These are phyloP conservation scores for Sporothrix euskadiensis DNA, from an alignment of 2,329 filamentous ascomycete genomes.

Conservation along the genomic window DNA sequence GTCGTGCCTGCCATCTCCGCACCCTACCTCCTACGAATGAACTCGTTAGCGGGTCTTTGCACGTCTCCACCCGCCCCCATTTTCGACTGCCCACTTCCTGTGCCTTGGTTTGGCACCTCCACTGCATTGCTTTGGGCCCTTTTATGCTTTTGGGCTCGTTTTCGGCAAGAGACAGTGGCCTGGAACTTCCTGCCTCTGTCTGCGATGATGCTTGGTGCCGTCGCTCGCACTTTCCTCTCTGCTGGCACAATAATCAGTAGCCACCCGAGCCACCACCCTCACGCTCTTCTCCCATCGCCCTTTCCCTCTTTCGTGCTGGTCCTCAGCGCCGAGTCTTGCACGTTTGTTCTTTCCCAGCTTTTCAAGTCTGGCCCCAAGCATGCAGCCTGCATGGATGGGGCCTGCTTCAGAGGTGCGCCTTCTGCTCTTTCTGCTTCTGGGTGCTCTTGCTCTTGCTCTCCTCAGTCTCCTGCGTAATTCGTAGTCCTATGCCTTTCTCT, in stretches of 20 bases:
- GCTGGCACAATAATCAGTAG: background rate
- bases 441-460: background rate
- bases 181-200: slow-evolving; percentile 11
- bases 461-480: background rate
- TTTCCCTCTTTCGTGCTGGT: background rate
- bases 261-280: background rate
- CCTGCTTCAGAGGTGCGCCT: slow-evolving; percentile 12
- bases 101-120: slow-evolving; percentile 9
- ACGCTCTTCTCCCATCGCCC: background rate
- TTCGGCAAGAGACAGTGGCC: background rate
- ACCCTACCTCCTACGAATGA: slow-evolving; percentile 13
- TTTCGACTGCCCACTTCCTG: slow-evolving; percentile 15
- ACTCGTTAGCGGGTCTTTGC: slow-evolving; percentile 16
- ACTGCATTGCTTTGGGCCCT: background rate
- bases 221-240: slow-evolving; percentile 5
- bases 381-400: slow-evolving; percentile 4
- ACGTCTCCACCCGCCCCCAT: slow-evolving; percentile 13
- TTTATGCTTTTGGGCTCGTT: background rate
- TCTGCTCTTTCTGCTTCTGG: background rate
- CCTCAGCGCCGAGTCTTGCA: background rate
- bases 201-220: background rate
- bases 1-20: slow-evolving; percentile 14
- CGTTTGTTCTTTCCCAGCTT: background rate
- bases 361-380: background rate
- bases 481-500: slow-evolving; percentile 11